These are phyloP conservation scores for Blastobotrys americana DNA, from an alignment of 805 yeast species.

Conservation along the genomic window DNA sequence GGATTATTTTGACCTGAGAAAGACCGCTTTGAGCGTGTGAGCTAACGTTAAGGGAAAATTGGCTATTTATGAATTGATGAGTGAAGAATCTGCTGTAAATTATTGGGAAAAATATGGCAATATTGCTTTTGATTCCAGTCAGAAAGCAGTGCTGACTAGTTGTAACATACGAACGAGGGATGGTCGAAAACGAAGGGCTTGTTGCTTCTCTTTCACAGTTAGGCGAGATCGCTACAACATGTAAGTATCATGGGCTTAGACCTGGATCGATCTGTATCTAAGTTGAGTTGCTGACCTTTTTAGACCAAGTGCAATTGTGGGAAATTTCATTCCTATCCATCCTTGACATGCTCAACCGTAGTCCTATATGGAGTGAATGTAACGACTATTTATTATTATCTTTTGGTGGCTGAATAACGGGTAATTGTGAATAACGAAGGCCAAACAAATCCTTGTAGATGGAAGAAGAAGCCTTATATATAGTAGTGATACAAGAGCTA, in stretches of 20 bases:
- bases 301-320: slow-evolving; percentile 84
- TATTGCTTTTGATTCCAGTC: slow-evolving; percentile 91
- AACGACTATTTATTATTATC: not conserved
- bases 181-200: slow-evolving; percentile 69
- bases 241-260: not conserved
- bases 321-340: slow-evolving; percentile 81
- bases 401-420: not conserved
- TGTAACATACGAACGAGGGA: slow-evolving; percentile 80
- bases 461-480: too few relatives aligned
- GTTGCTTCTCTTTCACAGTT: slow-evolving; percentile 92
- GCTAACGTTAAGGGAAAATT: slow-evolving; percentile 51
- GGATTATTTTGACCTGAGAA: not conserved
- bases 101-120: slow-evolving; percentile 98
- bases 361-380: not conserved
- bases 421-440: slow-evolving; percentile 1
- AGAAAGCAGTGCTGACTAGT: slow-evolving; percentile 88
- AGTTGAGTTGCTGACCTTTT: not conserved
- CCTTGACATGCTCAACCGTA: slow-evolving; percentile 19
- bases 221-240: slow-evolving; percentile 88
- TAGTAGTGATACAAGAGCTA: too few relatives aligned
- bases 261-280: too few relatives aligned
- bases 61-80: slow-evolving; percentile 89
- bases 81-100: slow-evolving; percentile 91
- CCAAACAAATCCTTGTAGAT: too few relatives aligned
- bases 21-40: not conserved